These are phyloP conservation scores for Populus euphratica DNA, from an alignment of 345 rosid genomes.

Conservation along the genomic window DNA sequence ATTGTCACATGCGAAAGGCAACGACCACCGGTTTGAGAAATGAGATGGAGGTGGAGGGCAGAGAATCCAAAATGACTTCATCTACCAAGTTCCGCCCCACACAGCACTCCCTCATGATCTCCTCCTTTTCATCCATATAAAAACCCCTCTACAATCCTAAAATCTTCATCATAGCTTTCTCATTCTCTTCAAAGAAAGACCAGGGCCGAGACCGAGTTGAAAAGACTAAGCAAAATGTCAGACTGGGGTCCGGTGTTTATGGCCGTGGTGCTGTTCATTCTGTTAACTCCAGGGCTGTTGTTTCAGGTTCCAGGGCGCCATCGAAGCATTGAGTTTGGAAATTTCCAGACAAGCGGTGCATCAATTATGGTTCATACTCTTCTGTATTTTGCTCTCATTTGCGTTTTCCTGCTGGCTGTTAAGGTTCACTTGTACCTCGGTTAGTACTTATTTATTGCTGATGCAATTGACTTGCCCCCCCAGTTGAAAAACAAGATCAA, in stretches of 20 bases:
- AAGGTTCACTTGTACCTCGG: slow-evolving; percentile 50
- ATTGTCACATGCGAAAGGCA: slow-evolving; percentile 3
- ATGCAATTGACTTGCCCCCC: background rate
- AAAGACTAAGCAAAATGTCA: slow-evolving; percentile 25
- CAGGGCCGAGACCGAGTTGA: background rate
- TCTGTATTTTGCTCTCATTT: slow-evolving; percentile 51
- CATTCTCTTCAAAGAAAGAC: background rate
- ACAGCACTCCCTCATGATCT: background rate
- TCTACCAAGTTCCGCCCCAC: slow-evolving; percentile 12
- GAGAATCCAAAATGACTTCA: slow-evolving; percentile 16
- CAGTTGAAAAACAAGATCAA: background rate
- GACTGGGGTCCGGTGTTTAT: slow-evolving; percentile 64
- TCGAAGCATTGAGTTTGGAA: slow-evolving; percentile 46
- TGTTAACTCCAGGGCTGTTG: slow-evolving; percentile 52
- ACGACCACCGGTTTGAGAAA: background rate
- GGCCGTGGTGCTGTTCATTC: slow-evolving; percentile 46
- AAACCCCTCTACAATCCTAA: background rate
- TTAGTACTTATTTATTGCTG: background rate
- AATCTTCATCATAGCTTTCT: background rate
- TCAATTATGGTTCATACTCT: slow-evolving; percentile 48
- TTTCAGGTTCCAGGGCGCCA: slow-evolving; percentile 54
- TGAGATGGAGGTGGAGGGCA: background rate
- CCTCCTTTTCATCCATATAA: background rate
- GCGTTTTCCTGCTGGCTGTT: slow-evolving; percentile 48
- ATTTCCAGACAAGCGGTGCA: slow-evolving; percentile 53